Conservation (phyloP, 495 filamentous ascomycete species). For the Hyaloscypha bicolor region DNA sequence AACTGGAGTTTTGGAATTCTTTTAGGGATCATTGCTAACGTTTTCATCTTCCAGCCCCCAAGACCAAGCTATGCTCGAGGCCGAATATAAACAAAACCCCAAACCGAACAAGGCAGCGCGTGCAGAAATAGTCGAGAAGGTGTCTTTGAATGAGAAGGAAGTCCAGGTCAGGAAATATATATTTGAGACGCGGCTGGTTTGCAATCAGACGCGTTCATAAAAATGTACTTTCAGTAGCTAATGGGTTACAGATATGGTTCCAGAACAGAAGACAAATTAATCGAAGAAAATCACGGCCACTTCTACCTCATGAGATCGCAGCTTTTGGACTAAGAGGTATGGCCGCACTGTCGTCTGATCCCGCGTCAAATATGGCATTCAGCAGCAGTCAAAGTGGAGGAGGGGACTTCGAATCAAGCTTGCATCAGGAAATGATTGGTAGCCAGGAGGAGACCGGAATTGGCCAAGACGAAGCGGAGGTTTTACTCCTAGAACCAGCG, state of each 20-base stretch:
- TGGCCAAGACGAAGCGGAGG: not conserved
- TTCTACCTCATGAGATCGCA: conserved; percentile 79
- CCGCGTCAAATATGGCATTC: conserved; percentile 16
- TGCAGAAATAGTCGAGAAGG: conserved; percentile 77
- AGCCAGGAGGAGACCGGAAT: conserved; percentile 17
- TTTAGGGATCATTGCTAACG: conserved; percentile 16
- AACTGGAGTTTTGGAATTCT: not conserved
- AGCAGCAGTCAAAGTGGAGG: conserved; percentile 22
- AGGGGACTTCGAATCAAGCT: not conserved
- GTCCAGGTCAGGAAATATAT: conserved; percentile 74
- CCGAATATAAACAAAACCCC: conserved; percentile 80
- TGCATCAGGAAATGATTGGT: conserved; percentile 12
- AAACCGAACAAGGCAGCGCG: conserved; percentile 93
- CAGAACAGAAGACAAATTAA: conserved; percentile 96
- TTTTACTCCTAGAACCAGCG: not conserved
- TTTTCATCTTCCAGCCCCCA: conserved; percentile 59
- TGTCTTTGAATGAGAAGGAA: conserved; percentile 94
- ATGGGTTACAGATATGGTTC: conserved; percentile 84
- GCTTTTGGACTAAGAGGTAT: conserved; percentile 45
- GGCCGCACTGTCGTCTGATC: conserved; percentile 32
- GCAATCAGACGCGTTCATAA: conserved; percentile 10
- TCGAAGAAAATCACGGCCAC: conserved; percentile 84
- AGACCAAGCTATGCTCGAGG: conserved; percentile 89
- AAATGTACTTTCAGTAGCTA: conserved; percentile 19
- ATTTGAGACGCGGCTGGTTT: conserved; percentile 3